phyloP scores from a whole-genome alignment of 495 filamentous ascomycete genomes.

The Tricharina praecox region DNA sequence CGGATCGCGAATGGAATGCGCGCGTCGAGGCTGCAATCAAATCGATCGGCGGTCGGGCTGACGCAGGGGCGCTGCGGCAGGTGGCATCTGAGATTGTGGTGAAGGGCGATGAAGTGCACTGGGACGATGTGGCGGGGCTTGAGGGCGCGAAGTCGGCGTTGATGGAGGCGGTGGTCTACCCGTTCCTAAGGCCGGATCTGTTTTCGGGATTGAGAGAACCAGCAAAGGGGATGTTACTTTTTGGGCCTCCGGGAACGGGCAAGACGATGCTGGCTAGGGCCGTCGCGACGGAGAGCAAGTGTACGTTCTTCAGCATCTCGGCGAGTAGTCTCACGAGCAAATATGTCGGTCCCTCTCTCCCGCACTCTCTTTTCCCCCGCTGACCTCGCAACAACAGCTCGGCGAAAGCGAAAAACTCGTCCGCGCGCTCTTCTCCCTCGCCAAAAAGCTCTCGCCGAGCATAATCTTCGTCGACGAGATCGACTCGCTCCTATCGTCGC shows the following conservation, averaged over 20 bases:
- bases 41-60: constrained; percentile 61
- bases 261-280: constrained; percentile 97
- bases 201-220: constrained; percentile 93
- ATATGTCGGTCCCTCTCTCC: constrained; percentile 34
- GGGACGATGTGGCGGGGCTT: constrained; percentile 84
- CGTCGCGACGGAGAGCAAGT: constrained; percentile 85
- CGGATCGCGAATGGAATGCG: background rate
- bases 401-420: constrained; percentile 96
- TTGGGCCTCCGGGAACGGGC: constrained; percentile 89
- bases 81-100: constrained; percentile 95
- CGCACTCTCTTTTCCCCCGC: constrained; percentile 3
- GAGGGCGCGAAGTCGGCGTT: constrained; percentile 80
- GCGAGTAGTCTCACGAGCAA: constrained; percentile 88
- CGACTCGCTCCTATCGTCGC: constrained; percentile 76
- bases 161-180: constrained; percentile 94
- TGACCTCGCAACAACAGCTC: constrained; percentile 30
- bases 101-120: constrained; percentile 84
- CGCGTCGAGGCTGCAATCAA: constrained; percentile 48
- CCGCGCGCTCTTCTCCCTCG: constrained; percentile 74
- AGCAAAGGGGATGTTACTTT: constrained; percentile 86
- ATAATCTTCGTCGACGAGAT: constrained; percentile 99
- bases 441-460: constrained; percentile 75
- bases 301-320: constrained; percentile 94
- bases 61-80: constrained; percentile 65
- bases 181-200: constrained; percentile 85